A percentile compares a stretch with the other conserved stretches of the same genome.
These are phyloP conservation scores for Ochromonadaceae sp. DNA, from an alignment of 352 stramenopile genomes.

Conservation along the genomic window DNA sequence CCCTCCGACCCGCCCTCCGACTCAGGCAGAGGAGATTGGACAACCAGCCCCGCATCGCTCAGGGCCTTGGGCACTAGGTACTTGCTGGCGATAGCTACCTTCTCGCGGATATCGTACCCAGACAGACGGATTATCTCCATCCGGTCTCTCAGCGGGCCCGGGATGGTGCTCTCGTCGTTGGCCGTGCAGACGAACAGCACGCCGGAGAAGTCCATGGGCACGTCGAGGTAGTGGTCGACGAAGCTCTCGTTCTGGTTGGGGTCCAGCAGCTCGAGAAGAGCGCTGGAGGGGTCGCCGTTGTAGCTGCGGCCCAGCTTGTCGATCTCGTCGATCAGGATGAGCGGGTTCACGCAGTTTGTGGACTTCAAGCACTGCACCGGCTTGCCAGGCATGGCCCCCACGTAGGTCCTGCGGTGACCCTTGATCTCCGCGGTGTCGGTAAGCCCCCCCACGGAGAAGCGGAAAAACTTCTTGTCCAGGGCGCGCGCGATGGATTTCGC, in stretches of 20 bases:
- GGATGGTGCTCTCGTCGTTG: constrained; percentile 56
- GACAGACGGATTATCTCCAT: constrained; percentile 97
- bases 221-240: constrained; percentile 94
- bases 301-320: constrained; percentile 49
- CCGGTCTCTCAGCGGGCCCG: constrained; percentile 87
- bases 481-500: constrained; percentile 87
- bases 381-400: constrained; percentile 82
- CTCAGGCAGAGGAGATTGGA: too few species aligned
- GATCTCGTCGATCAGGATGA: constrained; percentile 96
- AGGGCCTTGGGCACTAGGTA: constrained; percentile 94
- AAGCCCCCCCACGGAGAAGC: constrained; percentile 91
- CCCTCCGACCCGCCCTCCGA: neutral
- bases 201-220: constrained; percentile 81
- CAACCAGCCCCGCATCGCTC: constrained; percentile 65
- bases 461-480: constrained; percentile 92
- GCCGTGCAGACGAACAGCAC: constrained; percentile 30
- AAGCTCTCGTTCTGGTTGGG: constrained; percentile 91
- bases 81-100: constrained; percentile 90
- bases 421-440: constrained; percentile 96
- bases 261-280: constrained; percentile 91
- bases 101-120: constrained; percentile 87
- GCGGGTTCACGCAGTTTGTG: constrained; percentile 82
- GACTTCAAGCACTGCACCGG: constrained; percentile 97
- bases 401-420: constrained; percentile 92
- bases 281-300: constrained; percentile 76